Evolutionary conservation across 805 yeast genomes (phyloP).

Genomic region (Yamadazyma paraphyllophila): DNA sequence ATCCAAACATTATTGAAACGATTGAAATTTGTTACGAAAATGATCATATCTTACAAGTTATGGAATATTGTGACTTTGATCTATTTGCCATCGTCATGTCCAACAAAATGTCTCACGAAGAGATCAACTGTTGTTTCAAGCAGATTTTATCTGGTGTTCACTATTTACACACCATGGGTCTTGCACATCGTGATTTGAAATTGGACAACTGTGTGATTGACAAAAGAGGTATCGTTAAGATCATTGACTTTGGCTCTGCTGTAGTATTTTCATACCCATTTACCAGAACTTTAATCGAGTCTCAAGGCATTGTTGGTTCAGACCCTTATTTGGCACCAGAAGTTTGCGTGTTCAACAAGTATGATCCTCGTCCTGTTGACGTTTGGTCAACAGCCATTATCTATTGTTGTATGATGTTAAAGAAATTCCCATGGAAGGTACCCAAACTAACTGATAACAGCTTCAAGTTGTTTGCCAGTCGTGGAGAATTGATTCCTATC

Average conservation of each 20-base stretch:
- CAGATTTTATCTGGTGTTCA: constrained; percentile 71
- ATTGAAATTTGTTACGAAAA: constrained; percentile 71
- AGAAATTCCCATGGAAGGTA: constrained; percentile 86
- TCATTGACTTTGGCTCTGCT: constrained; percentile 83
- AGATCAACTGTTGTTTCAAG: constrained; percentile 76
- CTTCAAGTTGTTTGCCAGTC: constrained; percentile 55
- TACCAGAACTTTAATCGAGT: constrained; percentile 54
- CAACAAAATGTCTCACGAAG: constrained; percentile 76
- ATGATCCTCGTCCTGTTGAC: constrained; percentile 78
- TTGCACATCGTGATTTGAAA: constrained; percentile 81
- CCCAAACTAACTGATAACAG: constrained; percentile 71
- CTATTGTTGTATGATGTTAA: constrained; percentile 82
- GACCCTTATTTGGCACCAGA: constrained; percentile 89
- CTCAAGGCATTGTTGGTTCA: constrained; percentile 80
- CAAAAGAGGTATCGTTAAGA: constrained; percentile 66
- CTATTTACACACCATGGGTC: constrained; percentile 72
- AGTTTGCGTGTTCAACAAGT: constrained; percentile 54
- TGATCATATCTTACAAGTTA: constrained; percentile 77
- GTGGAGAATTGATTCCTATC: constrained; percentile 57
- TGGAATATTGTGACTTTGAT: constrained; percentile 91
- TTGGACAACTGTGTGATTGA: constrained; percentile 82
- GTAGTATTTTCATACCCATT: constrained; percentile 79
- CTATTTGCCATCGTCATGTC: constrained; percentile 87
- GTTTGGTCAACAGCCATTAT: constrained; percentile 84
- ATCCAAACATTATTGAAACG: constrained; percentile 77